Evolutionary conservation across 2,329 filamentous ascomycete genomes (phyloP), one percentile per base, ranked within the genome.

Genomic region (Zymoseptoria tritici): DNA sequence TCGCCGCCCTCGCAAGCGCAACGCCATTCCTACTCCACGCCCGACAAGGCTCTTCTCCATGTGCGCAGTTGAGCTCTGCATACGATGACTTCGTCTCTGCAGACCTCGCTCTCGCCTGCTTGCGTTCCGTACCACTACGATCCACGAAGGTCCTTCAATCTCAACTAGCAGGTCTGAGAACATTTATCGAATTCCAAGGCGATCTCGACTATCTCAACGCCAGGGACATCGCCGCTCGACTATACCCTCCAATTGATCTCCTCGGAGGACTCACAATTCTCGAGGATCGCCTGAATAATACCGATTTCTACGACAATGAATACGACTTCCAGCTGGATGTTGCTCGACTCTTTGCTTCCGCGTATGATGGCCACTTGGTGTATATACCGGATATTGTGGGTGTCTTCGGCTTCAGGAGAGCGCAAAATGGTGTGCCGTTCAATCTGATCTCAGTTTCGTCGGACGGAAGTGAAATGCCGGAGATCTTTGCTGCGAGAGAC

Each of bases 291-390:
- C 61, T 77, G 1, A 29, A 67, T 0, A 26, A 67, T 0, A 59
- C 65, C 16, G 69, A 66, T 13, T 63, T 60, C 0, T 78, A 75
- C 64, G 62, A 61, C 13, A 75, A 66, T 21, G 76, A 78, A 55
- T 78, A 77, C 55, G 74, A 76, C 2, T 75, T 77, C 29, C 74
- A 78, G 61, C 56, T 70, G 53, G 69, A 72, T 29, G 65, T 78
- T 56, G 69, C 67, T 58, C 65, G 63, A 19, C 65, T 77, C 0
- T 70, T 77, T 55, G 67, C 66, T 19, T 66, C 68, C 11, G 75
- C 72, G 2, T 74, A 77, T 58, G 75, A 78, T 62, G 75, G 75
- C n/a, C 75, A 78, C 62, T 71, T 77, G 19, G 63, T 64, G 6
- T 77, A 71, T 62, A 66, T 70, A 13, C 69, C 74, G 0, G 74